phyloP scores from a whole-genome alignment of 768 basidiomycete genomes.

The Fistulinella prunicolor region DNA sequence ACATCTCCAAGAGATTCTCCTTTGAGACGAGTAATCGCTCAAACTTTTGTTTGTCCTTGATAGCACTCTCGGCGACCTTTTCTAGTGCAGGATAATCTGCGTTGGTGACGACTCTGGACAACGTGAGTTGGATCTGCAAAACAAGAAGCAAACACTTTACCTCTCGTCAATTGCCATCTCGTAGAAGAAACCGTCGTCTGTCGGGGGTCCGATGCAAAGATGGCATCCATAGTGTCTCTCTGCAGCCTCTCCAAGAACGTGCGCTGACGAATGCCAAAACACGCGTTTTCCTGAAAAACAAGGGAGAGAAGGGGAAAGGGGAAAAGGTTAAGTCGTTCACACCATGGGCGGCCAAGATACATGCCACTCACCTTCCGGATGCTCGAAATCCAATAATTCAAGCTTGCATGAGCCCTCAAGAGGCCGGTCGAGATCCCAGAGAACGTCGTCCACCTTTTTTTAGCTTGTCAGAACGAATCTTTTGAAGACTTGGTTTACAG shows the following conservation, averaged over 20 bases:
- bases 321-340: too few species aligned
- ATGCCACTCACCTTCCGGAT: slow-evolving; percentile 61
- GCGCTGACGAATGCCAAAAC: slow-evolving; percentile 99
- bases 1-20: slow-evolving; percentile 96
- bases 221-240: slow-evolving; percentile 97
- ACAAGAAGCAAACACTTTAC: too few species aligned
- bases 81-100: slow-evolving; percentile 88
- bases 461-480: too few species aligned
- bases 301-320: too few species aligned
- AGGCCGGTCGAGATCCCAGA: slow-evolving; percentile 96
- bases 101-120: slow-evolving; percentile 64
- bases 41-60: slow-evolving; percentile 98
- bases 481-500: too few species aligned
- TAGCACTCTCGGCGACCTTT: slow-evolving; percentile 77
- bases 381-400: slow-evolving; percentile 88
- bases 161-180: slow-evolving; percentile 92
- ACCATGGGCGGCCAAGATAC: too few species aligned
- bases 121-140: too few species aligned
- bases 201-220: slow-evolving; percentile 94
- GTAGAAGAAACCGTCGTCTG: slow-evolving; percentile 98
- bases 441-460: slow-evolving; percentile 64
- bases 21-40: slow-evolving; percentile 92
- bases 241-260: slow-evolving; percentile 94
- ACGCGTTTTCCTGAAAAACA: slow-evolving; percentile 97
- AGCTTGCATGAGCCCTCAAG: slow-evolving; percentile 82